Evolutionary conservation across 352 stramenopile genomes (phyloP), one percentile per base, ranked within the genome.

Genomic region (Lagenidium sp.): DNA sequence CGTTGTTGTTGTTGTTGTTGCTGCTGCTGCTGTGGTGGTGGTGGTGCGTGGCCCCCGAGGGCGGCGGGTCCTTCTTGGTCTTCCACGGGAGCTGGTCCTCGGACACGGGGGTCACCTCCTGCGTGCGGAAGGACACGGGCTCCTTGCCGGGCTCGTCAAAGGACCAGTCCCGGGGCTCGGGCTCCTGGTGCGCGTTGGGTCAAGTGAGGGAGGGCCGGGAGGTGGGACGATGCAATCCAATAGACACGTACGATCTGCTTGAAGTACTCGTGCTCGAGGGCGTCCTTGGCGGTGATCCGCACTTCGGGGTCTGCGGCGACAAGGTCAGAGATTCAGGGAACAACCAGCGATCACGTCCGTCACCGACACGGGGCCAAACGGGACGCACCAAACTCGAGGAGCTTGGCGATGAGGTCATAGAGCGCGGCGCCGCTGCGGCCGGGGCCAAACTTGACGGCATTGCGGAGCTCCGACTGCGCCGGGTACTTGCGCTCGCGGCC

Each of bases 261-360:
- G 49, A 98, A 97, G 50, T 97, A 98, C 47, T 89, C 63, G 63
- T 98, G 89, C 34, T 95, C 72, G 10, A 97, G 53, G 26, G 94
- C 94, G 45, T 96, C 72, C 36, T 88, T 81, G 4, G 90, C 91
- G 22, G 77, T 95, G 48, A 97, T 94, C 21, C 94, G 79, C 26
- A 85, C 70, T 51, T 80, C 71, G 25, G 91, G 91, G 62, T 97
- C 82, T 78, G 73, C 34, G 10, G 50, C 28, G n/a, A n/a, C n/a
- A n/a, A n/a, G n/a, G n/a, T 32, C 28, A 32, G 8, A 32, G 8
- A 32, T 32, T 15, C 28, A 32, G 8, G 28, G 15, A 8, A 31
- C 4, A 50, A 42, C 10, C 13, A 6, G 41, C 13, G 28, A 20
- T 32, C 10, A 28, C 23, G 29, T 50, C 24, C 15, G 31, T 39